Base-by-base conservation (phyloP, 2,329 filamentous ascomycete genomes). In the Aspergillus udagawae region DNA sequence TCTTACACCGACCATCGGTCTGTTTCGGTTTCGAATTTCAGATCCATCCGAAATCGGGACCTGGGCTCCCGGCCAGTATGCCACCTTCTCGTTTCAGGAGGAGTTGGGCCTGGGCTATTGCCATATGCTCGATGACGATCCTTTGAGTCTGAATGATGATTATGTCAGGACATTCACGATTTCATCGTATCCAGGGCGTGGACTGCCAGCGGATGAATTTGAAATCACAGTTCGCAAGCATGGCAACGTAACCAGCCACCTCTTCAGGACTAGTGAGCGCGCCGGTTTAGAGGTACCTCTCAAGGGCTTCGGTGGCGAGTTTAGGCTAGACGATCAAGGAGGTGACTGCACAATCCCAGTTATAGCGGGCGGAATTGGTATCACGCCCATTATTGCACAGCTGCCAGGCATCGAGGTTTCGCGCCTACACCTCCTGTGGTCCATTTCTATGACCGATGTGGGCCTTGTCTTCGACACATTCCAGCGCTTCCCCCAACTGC, bases 81-180 rank as follows among this genome's bases (percentile, higher is more conserved):
- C 90, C 20, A 91, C 89, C 1, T 73, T 96, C 2, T 86, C 89
- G 59, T 92, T 95, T 66, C 78, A 81, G 12, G 71, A 79, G 0
- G 86, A 92, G 65, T 76, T 96, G 1, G 85, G 89, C 61, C 72
- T 80, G 10, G 91, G 91, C 0, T 96, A 91, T 72, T 84, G 82
- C 51, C 92, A 96, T 70, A 96, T 96, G 91, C 80, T 86, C 2
- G 87, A 95, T 61, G 85, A 89, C 56, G 90, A 95, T 63, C 91
- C 91, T 4, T 81, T 82, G 61, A 89, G 86, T 64, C 71, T 96
- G 17, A 96, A 96, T 65, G 91, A 96, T 68, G 91, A 96, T 69
- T 92, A 85, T 60, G 79, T 94, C 4, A 80, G 91, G 28, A 95
- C 91, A 0, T 96, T 96, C 67, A 96, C 91, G 1, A 82, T 96